Conservation (phyloP, 1,284 basidiomycete species). For the Cutaneotrichosporon sp. region DNA sequence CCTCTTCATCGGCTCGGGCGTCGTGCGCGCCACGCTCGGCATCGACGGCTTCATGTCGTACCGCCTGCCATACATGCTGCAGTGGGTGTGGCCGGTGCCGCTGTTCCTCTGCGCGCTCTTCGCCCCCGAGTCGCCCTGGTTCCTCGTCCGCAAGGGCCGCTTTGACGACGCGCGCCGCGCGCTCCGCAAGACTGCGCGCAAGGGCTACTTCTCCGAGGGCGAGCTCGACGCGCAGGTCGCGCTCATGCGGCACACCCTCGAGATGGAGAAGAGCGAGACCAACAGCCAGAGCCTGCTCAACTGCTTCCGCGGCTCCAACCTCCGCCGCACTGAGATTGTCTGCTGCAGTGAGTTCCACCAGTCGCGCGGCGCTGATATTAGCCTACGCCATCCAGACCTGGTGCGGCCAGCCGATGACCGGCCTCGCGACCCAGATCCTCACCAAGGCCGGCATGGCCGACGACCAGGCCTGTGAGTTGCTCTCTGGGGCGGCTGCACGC, state of each 20-base stretch:
- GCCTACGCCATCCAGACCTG: slow-evolving; percentile 13
- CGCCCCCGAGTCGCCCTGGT: slow-evolving; percentile 28
- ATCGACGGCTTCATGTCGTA: slow-evolving; percentile 25
- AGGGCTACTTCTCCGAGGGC: slow-evolving; percentile 30
- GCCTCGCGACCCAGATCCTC: slow-evolving; percentile 20
- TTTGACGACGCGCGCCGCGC: slow-evolving; percentile 49
- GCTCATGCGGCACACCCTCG: slow-evolving; percentile 36
- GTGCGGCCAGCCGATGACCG: slow-evolving; percentile 12
- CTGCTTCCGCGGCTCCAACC: slow-evolving; percentile 54
- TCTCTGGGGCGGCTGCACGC: too few relatives aligned
- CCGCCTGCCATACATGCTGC: slow-evolving; percentile 26
- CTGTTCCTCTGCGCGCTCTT: slow-evolving; percentile 20
- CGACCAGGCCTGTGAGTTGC: slow-evolving; percentile 21
- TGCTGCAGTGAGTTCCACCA: neutral
- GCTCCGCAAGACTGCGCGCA: slow-evolving; percentile 43
- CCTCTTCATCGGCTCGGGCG: slow-evolving; percentile 50
- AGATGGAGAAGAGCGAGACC: slow-evolving; percentile 30
- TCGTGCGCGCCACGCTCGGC: slow-evolving; percentile 45
- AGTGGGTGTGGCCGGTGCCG: slow-evolving; percentile 31
- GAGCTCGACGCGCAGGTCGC: slow-evolving; percentile 47
- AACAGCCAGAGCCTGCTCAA: slow-evolving; percentile 52
- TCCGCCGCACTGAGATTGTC: slow-evolving; percentile 55
- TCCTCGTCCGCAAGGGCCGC: slow-evolving; percentile 33
- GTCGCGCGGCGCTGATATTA: too few relatives aligned
- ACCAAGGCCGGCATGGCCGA: slow-evolving; percentile 43